A percentile compares a stretch with the other conserved stretches of the same genome.
Conservation (phyloP, 129 eudicot species). For the Pittosporum tobira region DNA sequence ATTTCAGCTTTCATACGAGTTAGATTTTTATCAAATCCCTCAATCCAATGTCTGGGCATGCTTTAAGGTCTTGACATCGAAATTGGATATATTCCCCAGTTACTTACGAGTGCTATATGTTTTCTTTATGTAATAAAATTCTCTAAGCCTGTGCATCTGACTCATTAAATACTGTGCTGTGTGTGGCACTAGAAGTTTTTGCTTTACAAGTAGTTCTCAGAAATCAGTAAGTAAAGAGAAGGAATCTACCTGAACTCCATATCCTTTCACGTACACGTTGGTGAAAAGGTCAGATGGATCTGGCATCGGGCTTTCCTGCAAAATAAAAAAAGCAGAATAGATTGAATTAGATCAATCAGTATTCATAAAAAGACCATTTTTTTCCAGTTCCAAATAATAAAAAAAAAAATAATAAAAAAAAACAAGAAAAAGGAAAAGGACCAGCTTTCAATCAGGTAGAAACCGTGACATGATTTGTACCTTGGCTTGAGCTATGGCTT, state of each 20-base stretch:
- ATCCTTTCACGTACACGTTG: slow-evolving; percentile 81
- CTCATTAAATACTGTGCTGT: not conserved
- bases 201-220: not conserved
- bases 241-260: slow-evolving; percentile 67
- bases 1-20: no score
- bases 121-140: not conserved
- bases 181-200: not conserved
- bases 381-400: no score
- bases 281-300: slow-evolving; percentile 76
- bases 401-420: no score
- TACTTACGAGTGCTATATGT: no score
- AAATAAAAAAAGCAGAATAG: slow-evolving; percentile 10
- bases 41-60: no score
- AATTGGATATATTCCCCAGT: no score
- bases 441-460: not conserved
- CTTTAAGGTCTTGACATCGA: no score
- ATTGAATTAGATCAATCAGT: no score
- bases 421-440: no score
- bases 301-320: slow-evolving; percentile 89
- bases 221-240: not conserved
- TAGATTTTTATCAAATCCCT: no score
- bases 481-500: slow-evolving; percentile 95
- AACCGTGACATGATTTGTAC: slow-evolving; percentile 23
- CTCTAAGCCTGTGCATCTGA: not conserved
- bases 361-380: no score